phyloP scores from a whole-genome alignment of 2,329 filamentous ascomycete genomes.

The Nothophoma quercina region DNA sequence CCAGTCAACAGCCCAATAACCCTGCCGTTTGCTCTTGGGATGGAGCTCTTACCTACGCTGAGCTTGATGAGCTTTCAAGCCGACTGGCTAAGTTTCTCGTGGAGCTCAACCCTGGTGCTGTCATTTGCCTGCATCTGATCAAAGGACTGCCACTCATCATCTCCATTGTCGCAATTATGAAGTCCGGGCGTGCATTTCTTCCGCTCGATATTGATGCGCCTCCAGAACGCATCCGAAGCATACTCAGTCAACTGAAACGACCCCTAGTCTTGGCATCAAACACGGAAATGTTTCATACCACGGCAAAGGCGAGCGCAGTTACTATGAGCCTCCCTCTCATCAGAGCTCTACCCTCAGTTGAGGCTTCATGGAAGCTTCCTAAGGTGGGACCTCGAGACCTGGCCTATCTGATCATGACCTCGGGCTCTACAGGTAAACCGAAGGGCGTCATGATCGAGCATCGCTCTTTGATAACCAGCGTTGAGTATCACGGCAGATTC shows the following conservation, averaged over 20 bases:
- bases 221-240: background rate
- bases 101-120: slow-evolving; percentile 1
- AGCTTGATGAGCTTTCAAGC: background rate
- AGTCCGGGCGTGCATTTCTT: slow-evolving; percentile 27
- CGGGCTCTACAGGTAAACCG: slow-evolving; percentile 94
- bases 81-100: background rate
- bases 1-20: background rate
- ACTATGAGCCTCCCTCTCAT: background rate
- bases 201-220: slow-evolving; percentile 36
- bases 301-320: background rate
- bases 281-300: background rate
- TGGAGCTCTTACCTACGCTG: background rate
- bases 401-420: slow-evolving; percentile 61
- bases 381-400: background rate
- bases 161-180: slow-evolving; percentile 28
- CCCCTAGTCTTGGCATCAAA: background rate
- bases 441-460: slow-evolving; percentile 80
- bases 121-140: background rate
- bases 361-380: background rate
- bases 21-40: slow-evolving; percentile 4
- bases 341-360: background rate
- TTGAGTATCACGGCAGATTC: background rate
- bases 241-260: slow-evolving; percentile 1
- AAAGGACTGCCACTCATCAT: slow-evolving; percentile 11
- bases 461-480: background rate